These are phyloP conservation scores for Phytopythium sindhum DNA, from an alignment of 352 stramenopile genomes.

Conservation along the genomic window DNA sequence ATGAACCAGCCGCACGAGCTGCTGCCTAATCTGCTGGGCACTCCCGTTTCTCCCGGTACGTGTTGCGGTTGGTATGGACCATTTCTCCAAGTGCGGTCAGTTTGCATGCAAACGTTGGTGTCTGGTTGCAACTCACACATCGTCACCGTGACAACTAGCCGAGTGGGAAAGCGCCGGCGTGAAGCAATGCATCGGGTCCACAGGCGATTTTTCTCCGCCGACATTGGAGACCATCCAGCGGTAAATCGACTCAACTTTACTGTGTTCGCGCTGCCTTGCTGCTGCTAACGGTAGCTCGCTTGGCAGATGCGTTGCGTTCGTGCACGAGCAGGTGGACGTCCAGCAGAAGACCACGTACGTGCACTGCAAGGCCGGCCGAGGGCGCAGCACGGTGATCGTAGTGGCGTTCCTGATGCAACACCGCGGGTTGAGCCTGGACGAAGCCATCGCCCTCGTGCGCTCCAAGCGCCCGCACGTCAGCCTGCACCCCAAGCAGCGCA, in stretches of 20 bases:
- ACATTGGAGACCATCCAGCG: constrained; percentile 56
- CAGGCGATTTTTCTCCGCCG: constrained; percentile 62
- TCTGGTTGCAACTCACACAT: not conserved
- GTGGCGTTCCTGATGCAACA: constrained; percentile 68
- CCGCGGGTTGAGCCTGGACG: constrained; percentile 50
- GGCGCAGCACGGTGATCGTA: constrained; percentile 70
- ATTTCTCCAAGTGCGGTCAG: too few species aligned
- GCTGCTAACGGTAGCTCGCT: not conserved
- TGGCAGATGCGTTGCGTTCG: constrained; percentile 55
- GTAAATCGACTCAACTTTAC: constrained; percentile 9
- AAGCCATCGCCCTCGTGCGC: constrained; percentile 50
- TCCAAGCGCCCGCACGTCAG: constrained; percentile 59
- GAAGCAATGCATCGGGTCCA: constrained; percentile 60
- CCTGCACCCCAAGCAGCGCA: constrained; percentile 54
- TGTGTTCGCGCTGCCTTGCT: not conserved
- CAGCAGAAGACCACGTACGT: constrained; percentile 65
- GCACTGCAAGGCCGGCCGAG: constrained; percentile 78
- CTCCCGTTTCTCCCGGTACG: constrained; percentile 53
- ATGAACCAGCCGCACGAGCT: constrained; percentile 76
- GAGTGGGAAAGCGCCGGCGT: constrained; percentile 52
- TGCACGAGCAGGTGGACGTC: constrained; percentile 53
- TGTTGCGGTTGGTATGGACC: too few species aligned
- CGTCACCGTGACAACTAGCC: constrained; percentile 14
- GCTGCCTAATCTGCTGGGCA: constrained; percentile 58
- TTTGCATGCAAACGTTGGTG: not conserved